These are phyloP conservation scores for Arbutus unedo DNA, from an alignment of 148 eudicot species.

Conservation along the genomic window DNA sequence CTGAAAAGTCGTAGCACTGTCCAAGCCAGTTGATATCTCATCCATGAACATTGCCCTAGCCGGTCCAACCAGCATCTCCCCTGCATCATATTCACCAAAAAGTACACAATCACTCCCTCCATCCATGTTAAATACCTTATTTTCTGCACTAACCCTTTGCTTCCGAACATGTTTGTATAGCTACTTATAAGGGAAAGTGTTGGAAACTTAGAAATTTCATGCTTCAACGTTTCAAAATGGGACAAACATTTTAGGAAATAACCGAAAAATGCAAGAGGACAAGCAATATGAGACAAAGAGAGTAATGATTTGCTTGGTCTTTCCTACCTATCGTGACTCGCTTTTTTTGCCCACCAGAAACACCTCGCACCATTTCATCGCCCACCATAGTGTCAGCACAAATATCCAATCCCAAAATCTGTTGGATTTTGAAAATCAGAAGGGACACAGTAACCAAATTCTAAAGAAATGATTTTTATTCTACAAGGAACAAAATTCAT, in stretches of 20 bases:
- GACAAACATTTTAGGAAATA: not conserved
- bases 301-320: not conserved
- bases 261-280: no score
- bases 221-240: no score
- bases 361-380: slow-evolving; percentile 58
- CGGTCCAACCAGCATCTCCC: slow-evolving; percentile 29
- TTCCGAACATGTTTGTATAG: no score
- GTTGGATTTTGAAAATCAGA: not conserved
- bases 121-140: no score
- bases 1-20: slow-evolving; percentile 25
- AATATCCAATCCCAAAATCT: slow-evolving; percentile 63
- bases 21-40: slow-evolving; percentile 27
- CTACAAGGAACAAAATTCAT: no score
- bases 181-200: no score
- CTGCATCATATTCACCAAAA: slow-evolving; percentile 11
- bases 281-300: no score
- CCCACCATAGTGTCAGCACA: slow-evolving; percentile 72
- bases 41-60: slow-evolving; percentile 26
- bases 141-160: no score
- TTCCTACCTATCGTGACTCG: slow-evolving; percentile 52
- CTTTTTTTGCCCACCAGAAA: slow-evolving; percentile 64
- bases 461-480: not conserved
- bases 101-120: no score
- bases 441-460: not conserved
- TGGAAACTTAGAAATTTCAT: no score